Conservation (phyloP, 176 grass and related monocot genomes). For the Triticum dicoccoides region DNA sequence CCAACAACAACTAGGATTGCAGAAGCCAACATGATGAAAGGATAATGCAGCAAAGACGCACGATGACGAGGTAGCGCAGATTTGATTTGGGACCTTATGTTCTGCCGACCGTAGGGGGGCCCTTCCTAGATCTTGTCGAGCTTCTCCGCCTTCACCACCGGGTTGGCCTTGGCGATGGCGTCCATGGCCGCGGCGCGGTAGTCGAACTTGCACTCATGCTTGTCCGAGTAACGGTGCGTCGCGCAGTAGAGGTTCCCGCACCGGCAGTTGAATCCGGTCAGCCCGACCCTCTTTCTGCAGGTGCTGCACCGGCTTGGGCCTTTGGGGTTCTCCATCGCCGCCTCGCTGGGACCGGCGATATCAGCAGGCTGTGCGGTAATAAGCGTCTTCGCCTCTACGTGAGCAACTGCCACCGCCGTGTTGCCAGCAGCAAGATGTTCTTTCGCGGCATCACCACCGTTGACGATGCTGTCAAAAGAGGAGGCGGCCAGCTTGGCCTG, state of each 20-base stretch:
- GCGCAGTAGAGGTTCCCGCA: constrained; percentile 80
- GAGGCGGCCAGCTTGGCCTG: constrained; percentile 74
- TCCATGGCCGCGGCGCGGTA: constrained; percentile 82
- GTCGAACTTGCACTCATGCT: constrained; percentile 88
- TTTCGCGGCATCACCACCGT: constrained; percentile 49
- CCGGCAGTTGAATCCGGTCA: constrained; percentile 87
- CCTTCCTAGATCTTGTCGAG: constrained; percentile 86
- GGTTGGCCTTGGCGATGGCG: constrained; percentile 95
- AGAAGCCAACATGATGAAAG: constrained; percentile 44
- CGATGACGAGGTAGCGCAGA: constrained; percentile 13
- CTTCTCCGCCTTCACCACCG: constrained; percentile 90
- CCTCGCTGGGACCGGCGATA: constrained; percentile 25
- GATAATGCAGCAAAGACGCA: constrained; percentile 31
- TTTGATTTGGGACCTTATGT: not conserved
- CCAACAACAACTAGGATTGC: constrained; percentile 25
- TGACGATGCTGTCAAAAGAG: constrained; percentile 83
- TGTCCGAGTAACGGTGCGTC: constrained; percentile 76
- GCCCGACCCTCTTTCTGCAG: constrained; percentile 78
- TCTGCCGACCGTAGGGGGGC: not conserved
- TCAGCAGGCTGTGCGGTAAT: constrained; percentile 29
- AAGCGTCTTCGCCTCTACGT: constrained; percentile 32
- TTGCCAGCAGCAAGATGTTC: constrained; percentile 33
- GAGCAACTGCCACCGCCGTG: constrained; percentile 30
- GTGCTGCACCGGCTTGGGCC: constrained; percentile 68
- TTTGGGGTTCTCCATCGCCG: constrained; percentile 28